Evolutionary conservation across 352 stramenopile species (phyloP), one percentile per base, ranked within the genome.

Genomic region (Pythium scleroteichum): DNA sequence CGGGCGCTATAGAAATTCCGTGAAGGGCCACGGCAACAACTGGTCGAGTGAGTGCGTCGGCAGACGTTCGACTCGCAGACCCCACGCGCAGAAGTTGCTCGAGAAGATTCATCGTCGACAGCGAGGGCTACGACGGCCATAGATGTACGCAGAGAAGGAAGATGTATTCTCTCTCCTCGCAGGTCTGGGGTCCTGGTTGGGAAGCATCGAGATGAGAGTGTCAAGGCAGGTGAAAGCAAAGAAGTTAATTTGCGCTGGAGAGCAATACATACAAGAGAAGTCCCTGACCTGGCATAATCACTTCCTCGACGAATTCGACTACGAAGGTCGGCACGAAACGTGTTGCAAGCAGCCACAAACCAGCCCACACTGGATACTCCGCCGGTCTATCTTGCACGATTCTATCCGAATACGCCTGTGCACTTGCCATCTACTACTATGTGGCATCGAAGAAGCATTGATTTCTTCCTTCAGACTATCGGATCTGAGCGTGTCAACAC

Each of bases 71-170:
- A 56, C 53, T 14, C 50, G 64, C 64, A 71, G 32, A 46, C 66
- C 64, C 16, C 64, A 71, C 52, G 64, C 64, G 26, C 64, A 71
- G 45, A 71, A 71, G 50, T 71, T 53, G 20, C 59, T 64, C 29
- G 56, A 66, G 19, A 71, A 71, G 50, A 63, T 71, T 22, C 52
- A 40, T 13, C 56, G 64, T 5, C 56, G 57, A 17, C 52, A 64
- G 46, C 64, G 64, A 14, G 64, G 64, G 2, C 57, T 71, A 22
- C 33, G 41, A 33, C 23, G 53, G 45, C 56, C 52, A 1, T 62
- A 61, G 23, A 27, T 58, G 12, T 41, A 57, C 41, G 50, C 35
- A 9, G 46, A 45, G 12, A n/a, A n/a, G n/a, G n/a, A n/a, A n/a
- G n/a, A n/a, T n/a, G n/a, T n/a, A n/a, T n/a, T n/a, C n/a, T n/a